Percentiles rank a stretch among this genome's conserved stretches.
Conservation (phyloP, 345 rosid genomes). For the Citrus hindsii region DNA sequence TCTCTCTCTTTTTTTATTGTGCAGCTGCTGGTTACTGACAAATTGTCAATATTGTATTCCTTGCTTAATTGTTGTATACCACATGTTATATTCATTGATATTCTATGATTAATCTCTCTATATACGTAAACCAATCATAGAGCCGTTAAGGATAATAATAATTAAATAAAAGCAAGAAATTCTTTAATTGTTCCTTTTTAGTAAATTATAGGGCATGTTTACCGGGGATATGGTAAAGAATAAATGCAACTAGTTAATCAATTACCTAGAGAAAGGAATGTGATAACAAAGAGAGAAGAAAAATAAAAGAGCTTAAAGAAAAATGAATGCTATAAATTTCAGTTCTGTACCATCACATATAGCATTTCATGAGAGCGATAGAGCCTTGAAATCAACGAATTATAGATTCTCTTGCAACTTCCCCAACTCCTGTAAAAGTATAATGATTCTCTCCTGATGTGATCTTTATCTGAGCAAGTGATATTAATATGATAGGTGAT, state of each 20-base stretch:
- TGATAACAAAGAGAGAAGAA: not conserved
- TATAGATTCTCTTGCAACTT: not conserved
- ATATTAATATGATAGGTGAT: too few species aligned
- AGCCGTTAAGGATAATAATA: not conserved
- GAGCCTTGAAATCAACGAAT: not conserved
- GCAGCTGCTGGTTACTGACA: not conserved
- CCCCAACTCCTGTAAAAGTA: not conserved
- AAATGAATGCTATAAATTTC: too few species aligned
- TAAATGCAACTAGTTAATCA: not conserved
- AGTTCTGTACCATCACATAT: too few species aligned
- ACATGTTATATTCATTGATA: not conserved
- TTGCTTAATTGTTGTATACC: not conserved
- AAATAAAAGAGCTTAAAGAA: too few species aligned
- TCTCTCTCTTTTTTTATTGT: not conserved
- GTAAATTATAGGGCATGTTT: not conserved
- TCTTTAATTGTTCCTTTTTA: not conserved
- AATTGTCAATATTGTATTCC: slow-evolving; percentile 3
- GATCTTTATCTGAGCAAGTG: too few species aligned
- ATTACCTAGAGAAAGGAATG: not conserved
- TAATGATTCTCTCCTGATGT: too few species aligned
- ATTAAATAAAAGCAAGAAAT: not conserved
- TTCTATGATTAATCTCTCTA: not conserved
- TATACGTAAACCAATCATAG: not conserved
- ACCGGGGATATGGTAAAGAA: not conserved
- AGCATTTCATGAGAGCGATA: too few species aligned